Evolutionary conservation across 2,329 filamentous ascomycete genomes (phyloP).

Genomic region (Aspergillus sp.): DNA sequence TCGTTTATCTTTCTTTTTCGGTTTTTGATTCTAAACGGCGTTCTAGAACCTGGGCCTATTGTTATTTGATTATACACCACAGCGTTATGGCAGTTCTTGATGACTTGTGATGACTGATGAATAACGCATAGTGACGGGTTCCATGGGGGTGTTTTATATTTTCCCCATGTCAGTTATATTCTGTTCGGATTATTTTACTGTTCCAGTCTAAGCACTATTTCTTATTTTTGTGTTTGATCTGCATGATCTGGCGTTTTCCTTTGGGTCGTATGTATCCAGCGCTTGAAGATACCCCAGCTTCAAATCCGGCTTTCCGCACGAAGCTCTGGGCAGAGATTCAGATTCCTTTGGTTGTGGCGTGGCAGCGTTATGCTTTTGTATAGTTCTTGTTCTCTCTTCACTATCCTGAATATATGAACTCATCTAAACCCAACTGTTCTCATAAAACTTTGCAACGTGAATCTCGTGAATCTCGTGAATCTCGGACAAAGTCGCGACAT

Average conservation of each 20-base stretch:
- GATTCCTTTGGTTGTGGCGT: slow-evolving; percentile 26
- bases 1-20: slow-evolving; percentile 9
- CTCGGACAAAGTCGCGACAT: background rate
- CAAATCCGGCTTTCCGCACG: slow-evolving; percentile 23
- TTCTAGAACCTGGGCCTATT: slow-evolving; percentile 20
- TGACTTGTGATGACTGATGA: slow-evolving; percentile 40
- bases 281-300: slow-evolving; percentile 38
- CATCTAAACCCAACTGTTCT: background rate
- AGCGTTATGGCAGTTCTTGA: slow-evolving; percentile 25
- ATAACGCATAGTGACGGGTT: slow-evolving; percentile 33
- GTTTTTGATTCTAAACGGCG: slow-evolving; percentile 16
- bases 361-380: slow-evolving; percentile 14
- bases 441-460: background rate
- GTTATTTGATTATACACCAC: slow-evolving; percentile 18
- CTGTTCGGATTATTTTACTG: slow-evolving; percentile 16
- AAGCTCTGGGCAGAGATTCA: slow-evolving; percentile 25
- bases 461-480: background rate
- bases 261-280: slow-evolving; percentile 29
- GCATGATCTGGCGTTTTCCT: slow-evolving; percentile 32
- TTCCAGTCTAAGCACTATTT: background rate
- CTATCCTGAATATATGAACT: background rate
- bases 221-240: slow-evolving; percentile 11
- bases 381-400: background rate
- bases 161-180: slow-evolving; percentile 12
- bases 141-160: slow-evolving; percentile 18